Base-by-base conservation (phyloP, 2,329 filamentous ascomycete species). In the Trichothecium roseum region DNA sequence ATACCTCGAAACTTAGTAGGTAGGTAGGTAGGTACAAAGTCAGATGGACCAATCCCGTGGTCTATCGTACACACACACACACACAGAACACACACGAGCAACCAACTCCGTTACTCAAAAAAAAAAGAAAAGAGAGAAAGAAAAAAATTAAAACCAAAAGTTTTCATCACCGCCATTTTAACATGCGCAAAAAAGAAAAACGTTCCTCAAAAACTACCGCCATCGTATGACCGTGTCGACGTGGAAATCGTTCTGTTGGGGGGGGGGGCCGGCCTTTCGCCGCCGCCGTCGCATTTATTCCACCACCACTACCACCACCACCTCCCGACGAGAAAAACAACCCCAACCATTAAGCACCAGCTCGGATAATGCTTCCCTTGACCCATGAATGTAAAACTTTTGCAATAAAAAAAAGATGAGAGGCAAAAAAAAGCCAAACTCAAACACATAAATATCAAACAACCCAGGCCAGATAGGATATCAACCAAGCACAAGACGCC, bases 1-100 rank as follows among this genome's bases (percentile, higher is more conserved):
- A 10, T 10, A 37, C 44, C 48, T 38, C 45, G 44, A 42, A 43
- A 42, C 36, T 38, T 37, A 43, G 37, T 40, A 40, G n/a, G n/a
- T n/a, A n/a, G n/a, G n/a, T n/a, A n/a, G n/a, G n/a, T n/a, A n/a
- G n/a, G 20, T 24, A 24, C 20, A 24, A 24, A 10, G 20, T n/a
- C 20, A 24, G 20, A 24, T 24, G 20, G 20, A 24, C 20, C 20
- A 24, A 24, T 6, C 20, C 20, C 20, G n/a, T 40, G 39, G 45
- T 48, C 50, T 52, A 49, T 56, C 48, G 44, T 56, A 56, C 53
- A n/a, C n/a, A n/a, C n/a, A n/a, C n/a, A n/a, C n/a, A n/a, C n/a
- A n/a, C n/a, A n/a, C n/a, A n/a, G n/a, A n/a, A n/a, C n/a, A n/a
- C n/a, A n/a, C n/a, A 56, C 46, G 46, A 52, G 48, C 48, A 53